A percentile compares a stretch with the other conserved stretches of the same genome.
Conservation (phyloP, 805 yeast genomes). For the Wickerhamiella dianesei region DNA sequence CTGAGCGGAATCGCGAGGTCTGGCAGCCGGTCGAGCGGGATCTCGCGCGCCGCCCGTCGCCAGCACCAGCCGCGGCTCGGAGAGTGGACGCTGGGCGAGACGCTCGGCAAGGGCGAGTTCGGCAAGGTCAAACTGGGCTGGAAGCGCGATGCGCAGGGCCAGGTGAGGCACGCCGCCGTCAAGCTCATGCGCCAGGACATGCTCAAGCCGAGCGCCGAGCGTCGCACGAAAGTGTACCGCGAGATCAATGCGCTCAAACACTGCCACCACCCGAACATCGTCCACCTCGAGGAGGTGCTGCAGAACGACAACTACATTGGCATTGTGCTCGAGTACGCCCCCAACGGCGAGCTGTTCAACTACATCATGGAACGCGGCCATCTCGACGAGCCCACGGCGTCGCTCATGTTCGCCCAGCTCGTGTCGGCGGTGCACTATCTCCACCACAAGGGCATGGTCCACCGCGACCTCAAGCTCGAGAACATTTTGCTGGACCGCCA, state of each 20-base stretch:
- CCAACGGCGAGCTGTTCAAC: constrained; percentile 94
- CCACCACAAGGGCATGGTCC: constrained; percentile 70
- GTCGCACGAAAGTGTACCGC: constrained; percentile 78
- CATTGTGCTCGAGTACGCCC: constrained; percentile 89
- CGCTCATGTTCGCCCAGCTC: constrained; percentile 79
- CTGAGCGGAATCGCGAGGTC: constrained; percentile 5
- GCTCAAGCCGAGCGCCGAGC: constrained; percentile 60
- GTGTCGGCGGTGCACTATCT: constrained; percentile 87
- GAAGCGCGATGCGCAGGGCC: constrained; percentile 61
- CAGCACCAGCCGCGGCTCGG: constrained; percentile 52
- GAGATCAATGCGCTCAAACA: constrained; percentile 77
- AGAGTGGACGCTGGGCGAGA: constrained; percentile 76
- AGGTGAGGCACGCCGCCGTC: constrained; percentile 68
- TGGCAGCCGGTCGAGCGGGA: constrained; percentile 18
- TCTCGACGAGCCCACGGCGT: constrained; percentile 75
- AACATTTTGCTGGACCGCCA: constrained; percentile 69
- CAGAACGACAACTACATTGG: constrained; percentile 93
- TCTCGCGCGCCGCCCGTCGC: constrained; percentile 20
- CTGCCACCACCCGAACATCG: constrained; percentile 86
- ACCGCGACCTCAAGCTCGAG: constrained; percentile 64
- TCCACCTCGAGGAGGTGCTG: constrained; percentile 78
- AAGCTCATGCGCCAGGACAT: constrained; percentile 81
- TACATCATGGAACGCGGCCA: constrained; percentile 77
- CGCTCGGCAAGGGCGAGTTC: constrained; percentile 95
- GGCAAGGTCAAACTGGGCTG: constrained; percentile 96